A percentile compares a stretch with the other conserved stretches of the same genome.
Evolutionary conservation across 2,329 filamentous ascomycete genomes (phyloP).

Genomic region (Botrytis fragariae): DNA sequence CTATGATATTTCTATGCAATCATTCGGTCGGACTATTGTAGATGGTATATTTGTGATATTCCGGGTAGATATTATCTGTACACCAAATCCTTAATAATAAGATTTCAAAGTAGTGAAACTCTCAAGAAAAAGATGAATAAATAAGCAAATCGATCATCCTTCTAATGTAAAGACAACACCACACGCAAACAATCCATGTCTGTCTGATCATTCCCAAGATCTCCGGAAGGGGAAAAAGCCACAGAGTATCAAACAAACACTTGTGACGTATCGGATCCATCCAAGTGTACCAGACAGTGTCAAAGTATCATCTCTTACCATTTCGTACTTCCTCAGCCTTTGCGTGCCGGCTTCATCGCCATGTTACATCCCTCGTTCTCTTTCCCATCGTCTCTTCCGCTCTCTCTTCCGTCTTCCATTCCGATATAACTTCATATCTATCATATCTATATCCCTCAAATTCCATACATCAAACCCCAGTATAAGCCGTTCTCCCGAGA

Average conservation of each 20-base stretch:
- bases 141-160: conserved; percentile 2
- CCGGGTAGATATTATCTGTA: too few relatives aligned
- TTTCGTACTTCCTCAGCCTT: background rate
- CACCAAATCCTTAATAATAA: background rate
- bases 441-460: background rate
- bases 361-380: background rate
- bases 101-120: background rate
- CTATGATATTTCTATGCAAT: too few relatives aligned
- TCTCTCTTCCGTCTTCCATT: background rate
- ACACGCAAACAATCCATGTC: background rate
- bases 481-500: background rate
- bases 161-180: background rate
- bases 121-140: background rate
- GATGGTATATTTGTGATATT: background rate
- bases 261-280: background rate
- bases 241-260: background rate
- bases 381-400: background rate
- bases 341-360: background rate
- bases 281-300: background rate
- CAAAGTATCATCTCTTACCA: background rate
- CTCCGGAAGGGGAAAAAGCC: background rate
- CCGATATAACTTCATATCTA: background rate
- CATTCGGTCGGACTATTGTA: background rate
- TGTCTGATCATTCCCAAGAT: background rate
- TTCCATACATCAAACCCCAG: conserved; percentile 1